Conservation (phyloP, 768 basidiomycete species). For the Russula earlei region DNA sequence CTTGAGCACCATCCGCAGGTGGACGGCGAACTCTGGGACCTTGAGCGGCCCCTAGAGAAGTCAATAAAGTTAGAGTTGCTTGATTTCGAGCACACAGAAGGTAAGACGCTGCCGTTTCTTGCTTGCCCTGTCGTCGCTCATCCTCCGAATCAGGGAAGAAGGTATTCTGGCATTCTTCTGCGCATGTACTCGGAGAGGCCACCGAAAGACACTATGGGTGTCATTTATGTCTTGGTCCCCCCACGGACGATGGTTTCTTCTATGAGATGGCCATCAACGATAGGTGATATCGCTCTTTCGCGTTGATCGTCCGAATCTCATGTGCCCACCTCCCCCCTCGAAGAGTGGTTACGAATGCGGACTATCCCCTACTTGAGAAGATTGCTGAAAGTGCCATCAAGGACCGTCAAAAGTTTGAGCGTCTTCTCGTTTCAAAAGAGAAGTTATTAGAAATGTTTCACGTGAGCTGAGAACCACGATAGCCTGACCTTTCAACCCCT, state of each 20-base stretch:
- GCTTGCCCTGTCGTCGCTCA: neutral
- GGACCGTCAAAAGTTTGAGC: constrained; percentile 96
- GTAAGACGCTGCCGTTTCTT: constrained; percentile 29
- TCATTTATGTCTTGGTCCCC: constrained; percentile 93
- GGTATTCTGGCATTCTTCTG: constrained; percentile 99
- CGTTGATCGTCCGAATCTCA: neutral
- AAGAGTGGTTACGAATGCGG: constrained; percentile 68
- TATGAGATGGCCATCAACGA: constrained; percentile 95
- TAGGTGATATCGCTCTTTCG: constrained; percentile 34
- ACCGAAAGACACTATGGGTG: constrained; percentile 95
- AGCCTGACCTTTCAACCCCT: neutral
- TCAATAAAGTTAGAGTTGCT: constrained; percentile 74
- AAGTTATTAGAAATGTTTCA: constrained; percentile 94
- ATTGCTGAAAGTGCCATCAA: constrained; percentile 81
- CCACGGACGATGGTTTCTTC: constrained; percentile 97
- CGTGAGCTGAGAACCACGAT: constrained; percentile 32
- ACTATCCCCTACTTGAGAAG: constrained; percentile 87
- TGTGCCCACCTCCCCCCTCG: neutral
- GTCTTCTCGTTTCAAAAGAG: constrained; percentile 88
- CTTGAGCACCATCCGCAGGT: constrained; percentile 39
- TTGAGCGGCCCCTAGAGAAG: constrained; percentile 87
- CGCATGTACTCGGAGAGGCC: constrained; percentile 95
- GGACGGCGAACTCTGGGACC: constrained; percentile 83
- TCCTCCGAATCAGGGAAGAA: constrained; percentile 64
- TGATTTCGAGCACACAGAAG: constrained; percentile 90